phyloP scores from a whole-genome alignment of 2,329 filamentous ascomycete genomes.

The Phyllosticta citrichinensis region DNA sequence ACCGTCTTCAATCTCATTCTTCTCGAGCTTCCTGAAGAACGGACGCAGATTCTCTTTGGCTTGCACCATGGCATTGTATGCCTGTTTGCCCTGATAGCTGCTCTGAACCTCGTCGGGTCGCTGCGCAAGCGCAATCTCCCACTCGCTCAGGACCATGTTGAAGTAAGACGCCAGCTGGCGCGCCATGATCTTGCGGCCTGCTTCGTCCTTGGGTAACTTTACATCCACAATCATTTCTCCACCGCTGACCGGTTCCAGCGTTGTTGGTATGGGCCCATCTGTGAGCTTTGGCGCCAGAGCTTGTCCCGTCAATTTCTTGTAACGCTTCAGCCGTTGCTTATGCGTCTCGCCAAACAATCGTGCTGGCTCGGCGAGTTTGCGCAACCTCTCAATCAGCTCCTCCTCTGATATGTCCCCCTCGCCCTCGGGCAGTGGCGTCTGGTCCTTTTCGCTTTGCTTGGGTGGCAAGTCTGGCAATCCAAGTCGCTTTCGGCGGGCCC shows the following conservation, averaged over 20 bases:
- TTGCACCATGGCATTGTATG: slow-evolving; percentile 75
- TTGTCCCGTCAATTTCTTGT: slow-evolving; percentile 49
- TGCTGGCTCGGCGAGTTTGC: slow-evolving; percentile 62
- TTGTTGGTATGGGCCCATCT: slow-evolving; percentile 78
- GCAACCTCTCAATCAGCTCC: slow-evolving; percentile 57
- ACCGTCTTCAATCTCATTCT: slow-evolving; percentile 64
- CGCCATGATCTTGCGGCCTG: slow-evolving; percentile 62
- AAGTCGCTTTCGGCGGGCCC: slow-evolving; percentile 60
- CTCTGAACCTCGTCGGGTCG: slow-evolving; percentile 50
- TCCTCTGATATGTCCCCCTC: slow-evolving; percentile 60
- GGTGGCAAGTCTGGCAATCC: slow-evolving; percentile 65
- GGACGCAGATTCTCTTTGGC: slow-evolving; percentile 82
- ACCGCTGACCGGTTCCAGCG: slow-evolving; percentile 67
- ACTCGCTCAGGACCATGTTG: slow-evolving; percentile 86
- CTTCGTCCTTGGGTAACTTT: slow-evolving; percentile 51
- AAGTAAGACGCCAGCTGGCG: slow-evolving; percentile 91
- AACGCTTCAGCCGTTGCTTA: slow-evolving; percentile 57
- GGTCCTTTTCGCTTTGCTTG: slow-evolving; percentile 36
- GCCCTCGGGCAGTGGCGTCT: slow-evolving; percentile 27
- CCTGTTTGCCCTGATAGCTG: slow-evolving; percentile 70
- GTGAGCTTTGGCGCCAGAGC: slow-evolving; percentile 42
- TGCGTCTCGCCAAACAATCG: slow-evolving; percentile 75
- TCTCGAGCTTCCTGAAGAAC: slow-evolving; percentile 82
- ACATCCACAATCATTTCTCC: slow-evolving; percentile 76
- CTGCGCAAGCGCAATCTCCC: slow-evolving; percentile 63